These are phyloP conservation scores for Casuarina glauca DNA, from an alignment of 306 rosid species.

Conservation along the genomic window DNA sequence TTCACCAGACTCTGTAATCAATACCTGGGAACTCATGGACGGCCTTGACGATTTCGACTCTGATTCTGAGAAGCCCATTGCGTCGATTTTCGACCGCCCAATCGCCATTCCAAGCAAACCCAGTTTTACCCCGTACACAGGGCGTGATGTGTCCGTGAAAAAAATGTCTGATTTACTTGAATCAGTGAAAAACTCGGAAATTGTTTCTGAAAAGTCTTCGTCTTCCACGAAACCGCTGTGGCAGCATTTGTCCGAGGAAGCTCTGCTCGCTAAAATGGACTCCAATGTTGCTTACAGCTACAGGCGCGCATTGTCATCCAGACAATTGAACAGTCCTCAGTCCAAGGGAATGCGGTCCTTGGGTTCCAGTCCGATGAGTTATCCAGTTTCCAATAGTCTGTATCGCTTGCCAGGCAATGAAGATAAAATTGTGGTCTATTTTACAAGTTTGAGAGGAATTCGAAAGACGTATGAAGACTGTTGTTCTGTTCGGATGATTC, in stretches of 20 bases:
- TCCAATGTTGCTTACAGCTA: conserved; percentile 74
- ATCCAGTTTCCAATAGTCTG: conserved; percentile 26
- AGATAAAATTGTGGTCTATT: conserved; percentile 62
- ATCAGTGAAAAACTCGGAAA: conserved; percentile 35
- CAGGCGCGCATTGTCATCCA: conserved; percentile 66
- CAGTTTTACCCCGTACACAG: conserved; percentile 50
- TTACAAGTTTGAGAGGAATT: conserved; percentile 78
- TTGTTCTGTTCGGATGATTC: conserved; percentile 57
- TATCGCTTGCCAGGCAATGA: conserved; percentile 43
- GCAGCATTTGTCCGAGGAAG: conserved; percentile 86
- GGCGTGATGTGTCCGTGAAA: conserved; percentile 49
- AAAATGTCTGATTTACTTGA: conserved; percentile 44
- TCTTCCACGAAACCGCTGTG: conserved; percentile 60
- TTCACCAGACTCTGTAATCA: conserved; percentile 89
- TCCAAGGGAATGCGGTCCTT: conserved; percentile 42
- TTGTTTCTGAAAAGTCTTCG: conserved; percentile 22
- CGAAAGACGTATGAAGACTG: conserved; percentile 78
- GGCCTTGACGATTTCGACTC: conserved; percentile 45
- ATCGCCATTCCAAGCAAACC: conserved; percentile 26
- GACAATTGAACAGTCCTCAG: conserved; percentile 41
- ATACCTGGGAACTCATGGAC: conserved; percentile 93
- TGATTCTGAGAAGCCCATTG: conserved; percentile 21
- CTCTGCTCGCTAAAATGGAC: conserved; percentile 68
- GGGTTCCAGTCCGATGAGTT: conserved; percentile 53
- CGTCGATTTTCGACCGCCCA: conserved; percentile 28